Evolutionary conservation across 306 rosid species (phyloP).

Genomic region (Cucumis hystrix): DNA sequence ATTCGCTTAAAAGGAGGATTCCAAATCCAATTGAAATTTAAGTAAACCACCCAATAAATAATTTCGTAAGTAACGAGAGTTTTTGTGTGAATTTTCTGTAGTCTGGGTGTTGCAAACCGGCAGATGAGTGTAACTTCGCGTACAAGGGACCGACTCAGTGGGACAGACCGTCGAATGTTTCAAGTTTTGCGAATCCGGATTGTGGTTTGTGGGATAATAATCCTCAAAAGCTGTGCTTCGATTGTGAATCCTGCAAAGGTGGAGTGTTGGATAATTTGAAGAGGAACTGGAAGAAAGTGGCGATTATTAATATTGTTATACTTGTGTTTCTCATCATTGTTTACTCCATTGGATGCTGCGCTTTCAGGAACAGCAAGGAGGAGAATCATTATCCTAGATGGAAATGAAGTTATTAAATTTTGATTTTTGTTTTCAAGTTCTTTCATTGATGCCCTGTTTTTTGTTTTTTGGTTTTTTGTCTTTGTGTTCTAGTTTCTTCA

Average conservation of each 20-base stretch:
- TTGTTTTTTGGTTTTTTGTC: not conserved
- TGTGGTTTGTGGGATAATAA: constrained; percentile 45
- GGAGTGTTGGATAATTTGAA: constrained; percentile 62
- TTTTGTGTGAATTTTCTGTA: constrained; percentile 7
- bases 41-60: not conserved
- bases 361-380: constrained; percentile 57
- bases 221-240: constrained; percentile 32
- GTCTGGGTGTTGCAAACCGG: constrained; percentile 89
- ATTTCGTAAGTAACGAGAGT: not conserved
- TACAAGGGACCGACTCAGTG: constrained; percentile 32
- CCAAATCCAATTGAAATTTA: no score
- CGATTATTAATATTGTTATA: constrained; percentile 39
- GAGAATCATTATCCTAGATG: constrained; percentile 27
- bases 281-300: constrained; percentile 55
- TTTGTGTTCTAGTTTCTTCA: not conserved
- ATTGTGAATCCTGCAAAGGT: constrained; percentile 75
- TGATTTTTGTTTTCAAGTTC: not conserved
- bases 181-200: constrained; percentile 16
- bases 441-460: not conserved
- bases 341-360: constrained; percentile 68
- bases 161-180: not conserved
- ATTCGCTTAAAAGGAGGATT: no score
- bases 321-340: constrained; percentile 52
- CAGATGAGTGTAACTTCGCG: constrained; percentile 29
- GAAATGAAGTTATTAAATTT: not conserved